A percentile compares a stretch with the other conserved stretches of the same genome.
Conservation (phyloP, 1,284 basidiomycete species). For the Rhodotorula sp. region DNA sequence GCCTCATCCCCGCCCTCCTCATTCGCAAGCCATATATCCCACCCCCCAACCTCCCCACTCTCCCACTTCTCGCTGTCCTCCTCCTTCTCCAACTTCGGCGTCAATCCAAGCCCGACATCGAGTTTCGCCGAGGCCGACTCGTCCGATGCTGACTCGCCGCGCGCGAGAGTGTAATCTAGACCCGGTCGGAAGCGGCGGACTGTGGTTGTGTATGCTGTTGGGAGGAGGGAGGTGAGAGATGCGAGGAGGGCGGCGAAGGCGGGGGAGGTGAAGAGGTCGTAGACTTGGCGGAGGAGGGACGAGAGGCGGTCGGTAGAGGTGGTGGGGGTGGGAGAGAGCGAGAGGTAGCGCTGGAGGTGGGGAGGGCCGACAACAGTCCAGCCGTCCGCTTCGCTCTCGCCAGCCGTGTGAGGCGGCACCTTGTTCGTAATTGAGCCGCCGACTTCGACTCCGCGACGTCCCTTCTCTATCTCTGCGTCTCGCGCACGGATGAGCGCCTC, state of each 20-base stretch:
- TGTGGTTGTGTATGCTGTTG: constrained; percentile 68
- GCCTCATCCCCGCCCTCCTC: constrained; percentile 46
- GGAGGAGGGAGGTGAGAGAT: constrained; percentile 73
- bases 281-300: constrained; percentile 53
- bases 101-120: constrained; percentile 86
- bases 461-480: constrained; percentile 19
- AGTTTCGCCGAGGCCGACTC: constrained; percentile 66
- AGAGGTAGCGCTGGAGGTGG: constrained; percentile 89
- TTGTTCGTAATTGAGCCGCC: constrained; percentile 24
- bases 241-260: constrained; percentile 88
- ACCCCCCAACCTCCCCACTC: constrained; percentile 49
- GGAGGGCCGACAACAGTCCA: constrained; percentile 84
- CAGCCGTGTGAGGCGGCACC: constrained; percentile 63
- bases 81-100: constrained; percentile 61
- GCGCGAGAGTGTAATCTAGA: constrained; percentile 91
- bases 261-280: constrained; percentile 69
- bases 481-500: constrained; percentile 49
- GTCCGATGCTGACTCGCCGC: constrained; percentile 56
- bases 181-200: constrained; percentile 88
- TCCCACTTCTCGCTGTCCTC: constrained; percentile 47
- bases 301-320: constrained; percentile 55
- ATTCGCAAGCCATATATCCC: constrained; percentile 36
- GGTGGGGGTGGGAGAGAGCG: constrained; percentile 50
- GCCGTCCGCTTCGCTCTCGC: constrained; percentile 52
- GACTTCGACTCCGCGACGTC: constrained; percentile 7